Evolutionary conservation across 306 rosid genomes (phyloP), one percentile per base, ranked within the genome.

Genomic region (Fragaria iinumae): DNA sequence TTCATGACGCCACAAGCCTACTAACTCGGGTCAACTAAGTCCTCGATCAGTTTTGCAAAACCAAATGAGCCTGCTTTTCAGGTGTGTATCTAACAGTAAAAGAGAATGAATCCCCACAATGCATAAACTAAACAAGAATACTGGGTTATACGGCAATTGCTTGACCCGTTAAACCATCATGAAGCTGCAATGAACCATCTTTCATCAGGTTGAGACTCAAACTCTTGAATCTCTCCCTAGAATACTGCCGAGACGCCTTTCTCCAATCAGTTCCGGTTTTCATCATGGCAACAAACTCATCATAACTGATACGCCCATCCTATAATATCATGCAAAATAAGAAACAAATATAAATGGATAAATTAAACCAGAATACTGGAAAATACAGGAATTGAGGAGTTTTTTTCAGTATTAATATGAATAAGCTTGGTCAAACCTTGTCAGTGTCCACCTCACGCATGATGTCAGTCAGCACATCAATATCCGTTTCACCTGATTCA

Each of bases 241-340:
- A 96, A 70, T 96, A 96, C 83, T 96, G 99, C 69, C 99, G 86
- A 18, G 99, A 96, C 11, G 99, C 99, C 77, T 96, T 96, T 87
- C 99, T 91, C 99, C 99, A 96, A 80, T 96, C 99, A 0, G 99
- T 96, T 80, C 99, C 99, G 2, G 99, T 87, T 84, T 96, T 96
- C 99, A 96, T 96, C 99, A 96, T 96, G 13, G 96, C 96, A 49
- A 92, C 89, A 77, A 96, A 96, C 86, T 96, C 99, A 7, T 92
- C 98, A n/a, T 87, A 89, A 76, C 99, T 92, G 76, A 96, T 88
- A 49, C 87, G 89, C 36, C 96, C 97, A 72, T 96, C 99, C 99
- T 96, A 56, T 9, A 87, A 59, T 75, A 63, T 23, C 36, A 75
- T 34, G 56, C 53, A 23, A 75, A 81, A 74, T 43, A 73, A 53